Conservation (phyloP, 257 asterid genomes). For the Plantago major region DNA sequence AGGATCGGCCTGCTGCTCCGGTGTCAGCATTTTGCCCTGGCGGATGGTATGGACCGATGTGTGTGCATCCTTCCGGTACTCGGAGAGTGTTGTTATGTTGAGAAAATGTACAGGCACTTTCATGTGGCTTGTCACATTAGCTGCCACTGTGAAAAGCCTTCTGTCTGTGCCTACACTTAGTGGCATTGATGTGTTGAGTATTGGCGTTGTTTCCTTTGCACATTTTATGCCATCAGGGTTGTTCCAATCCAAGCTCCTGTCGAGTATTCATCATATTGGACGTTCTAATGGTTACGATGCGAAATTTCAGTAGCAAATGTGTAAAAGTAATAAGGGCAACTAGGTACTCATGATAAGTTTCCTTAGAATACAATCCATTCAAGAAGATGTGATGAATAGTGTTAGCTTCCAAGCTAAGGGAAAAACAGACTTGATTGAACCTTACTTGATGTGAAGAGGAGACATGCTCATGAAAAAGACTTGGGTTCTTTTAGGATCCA, state of each 20-base stretch:
- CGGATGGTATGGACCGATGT: slow-evolving; percentile 80
- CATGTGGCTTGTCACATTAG: slow-evolving; percentile 50
- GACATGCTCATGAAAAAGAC: slow-evolving; percentile 94
- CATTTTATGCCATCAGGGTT: slow-evolving; percentile 78
- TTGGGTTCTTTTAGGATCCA: slow-evolving; percentile 53
- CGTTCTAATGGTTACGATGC: background rate
- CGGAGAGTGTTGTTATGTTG: slow-evolving; percentile 68
- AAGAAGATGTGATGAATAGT: slow-evolving; percentile 6
- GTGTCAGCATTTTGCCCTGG: slow-evolving; percentile 63
- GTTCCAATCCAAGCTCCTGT: slow-evolving; percentile 79
- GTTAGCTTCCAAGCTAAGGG: slow-evolving; percentile 18
- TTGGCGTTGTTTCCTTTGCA: slow-evolving; percentile 65
- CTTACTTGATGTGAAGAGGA: slow-evolving; percentile 92
- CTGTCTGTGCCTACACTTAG: slow-evolving; percentile 63
- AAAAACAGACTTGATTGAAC: background rate
- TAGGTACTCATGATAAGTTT: background rate
- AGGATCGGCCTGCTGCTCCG: slow-evolving; percentile 66
- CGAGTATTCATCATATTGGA: background rate
- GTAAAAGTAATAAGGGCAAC: background rate
- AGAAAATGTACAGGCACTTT: slow-evolving; percentile 47
- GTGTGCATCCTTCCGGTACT: slow-evolving; percentile 79
- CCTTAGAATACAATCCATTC: background rate
- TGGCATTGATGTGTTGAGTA: slow-evolving; percentile 58
- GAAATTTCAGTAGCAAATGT: background rate
- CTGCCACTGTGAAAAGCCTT: slow-evolving; percentile 43